Percentiles rank a stretch among this genome's conserved stretches.
Conservation (phyloP, 805 yeast genomes). For the Wickerhamomyces canadensis region DNA sequence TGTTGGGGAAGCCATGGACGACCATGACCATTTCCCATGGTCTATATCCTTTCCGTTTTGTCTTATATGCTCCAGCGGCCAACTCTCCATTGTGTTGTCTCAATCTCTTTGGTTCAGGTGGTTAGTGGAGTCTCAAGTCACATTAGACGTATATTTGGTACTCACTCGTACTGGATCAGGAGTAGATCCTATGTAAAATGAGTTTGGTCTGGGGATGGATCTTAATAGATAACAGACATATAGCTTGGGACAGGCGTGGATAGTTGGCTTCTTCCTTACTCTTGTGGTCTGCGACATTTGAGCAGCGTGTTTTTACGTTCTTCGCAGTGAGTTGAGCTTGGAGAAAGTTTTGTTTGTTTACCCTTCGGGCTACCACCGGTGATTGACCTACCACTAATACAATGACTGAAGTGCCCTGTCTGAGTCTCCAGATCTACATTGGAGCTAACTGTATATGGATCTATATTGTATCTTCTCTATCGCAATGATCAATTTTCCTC, state of each 20-base stretch:
- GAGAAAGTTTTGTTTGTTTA: too few relatives aligned
- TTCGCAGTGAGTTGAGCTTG: neutral
- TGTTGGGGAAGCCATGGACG: constrained; percentile 69
- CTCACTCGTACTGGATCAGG: constrained; percentile 58
- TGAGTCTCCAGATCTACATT: too few relatives aligned
- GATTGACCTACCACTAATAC: too few relatives aligned
- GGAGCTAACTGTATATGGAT: too few relatives aligned
- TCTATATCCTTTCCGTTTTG: constrained; percentile 49
- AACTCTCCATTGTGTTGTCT: constrained; percentile 77
- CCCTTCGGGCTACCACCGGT: too few relatives aligned
- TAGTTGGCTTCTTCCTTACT: neutral
- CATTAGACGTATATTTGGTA: neutral
- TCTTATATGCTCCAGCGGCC: constrained; percentile 65
- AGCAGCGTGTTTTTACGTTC: too few relatives aligned
- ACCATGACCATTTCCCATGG: constrained; percentile 71
- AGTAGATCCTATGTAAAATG: constrained; percentile 77
- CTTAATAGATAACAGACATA: constrained; percentile 71
- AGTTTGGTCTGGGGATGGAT: constrained; percentile 49
- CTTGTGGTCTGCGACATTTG: constrained; percentile 7
- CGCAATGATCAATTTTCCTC: constrained; percentile 33
- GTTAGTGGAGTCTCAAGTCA: constrained; percentile 3
- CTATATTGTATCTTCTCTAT: too few relatives aligned
- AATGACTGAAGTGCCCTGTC: too few relatives aligned
- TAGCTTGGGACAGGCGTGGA: constrained; percentile 32
- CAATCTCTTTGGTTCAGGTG: constrained; percentile 37